Conservation (phyloP, 2,329 filamentous ascomycete species). For the Bimuria novae-zelandiae region DNA sequence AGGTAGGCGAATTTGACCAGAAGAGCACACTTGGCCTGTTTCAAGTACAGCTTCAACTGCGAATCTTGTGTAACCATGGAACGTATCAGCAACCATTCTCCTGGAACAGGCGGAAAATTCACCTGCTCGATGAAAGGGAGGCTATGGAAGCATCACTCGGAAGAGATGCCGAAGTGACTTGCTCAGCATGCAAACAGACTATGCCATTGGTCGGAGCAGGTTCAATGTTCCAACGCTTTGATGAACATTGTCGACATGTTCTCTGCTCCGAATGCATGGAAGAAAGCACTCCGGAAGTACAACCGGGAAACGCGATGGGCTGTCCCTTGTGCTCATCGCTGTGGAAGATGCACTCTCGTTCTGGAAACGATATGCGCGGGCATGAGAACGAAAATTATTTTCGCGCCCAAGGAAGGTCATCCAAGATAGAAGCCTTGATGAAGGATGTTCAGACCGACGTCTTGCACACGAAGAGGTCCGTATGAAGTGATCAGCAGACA, state of each 20-base stretch:
- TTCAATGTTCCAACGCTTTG: conserved; percentile 26
- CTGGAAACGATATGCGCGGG: background rate
- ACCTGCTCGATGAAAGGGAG: conserved; percentile 43
- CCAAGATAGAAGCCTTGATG: conserved; percentile 43
- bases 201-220: conserved; percentile 28
- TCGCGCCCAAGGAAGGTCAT: conserved; percentile 33
- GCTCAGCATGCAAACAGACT: conserved; percentile 36
- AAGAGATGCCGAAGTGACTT: conserved; percentile 32
- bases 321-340: conserved; percentile 32
- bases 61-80: conserved; percentile 57
- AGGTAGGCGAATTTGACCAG: conserved; percentile 42
- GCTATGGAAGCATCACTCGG: conserved; percentile 35
- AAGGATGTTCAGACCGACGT: conserved; percentile 37
- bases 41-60: conserved; percentile 53
- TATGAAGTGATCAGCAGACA: background rate
- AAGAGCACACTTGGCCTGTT: conserved; percentile 52
- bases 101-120: conserved; percentile 45
- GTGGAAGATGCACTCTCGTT: conserved; percentile 10
- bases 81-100: conserved; percentile 54
- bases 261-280: conserved; percentile 44
- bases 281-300: conserved; percentile 18
- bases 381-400: conserved; percentile 36
- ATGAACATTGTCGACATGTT: conserved; percentile 36
- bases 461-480: conserved; percentile 33
- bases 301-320: conserved; percentile 8